These are phyloP conservation scores for Backusella tarrabulga DNA, from an alignment of 192 early-diverging fungal genomes.

Conservation along the genomic window DNA sequence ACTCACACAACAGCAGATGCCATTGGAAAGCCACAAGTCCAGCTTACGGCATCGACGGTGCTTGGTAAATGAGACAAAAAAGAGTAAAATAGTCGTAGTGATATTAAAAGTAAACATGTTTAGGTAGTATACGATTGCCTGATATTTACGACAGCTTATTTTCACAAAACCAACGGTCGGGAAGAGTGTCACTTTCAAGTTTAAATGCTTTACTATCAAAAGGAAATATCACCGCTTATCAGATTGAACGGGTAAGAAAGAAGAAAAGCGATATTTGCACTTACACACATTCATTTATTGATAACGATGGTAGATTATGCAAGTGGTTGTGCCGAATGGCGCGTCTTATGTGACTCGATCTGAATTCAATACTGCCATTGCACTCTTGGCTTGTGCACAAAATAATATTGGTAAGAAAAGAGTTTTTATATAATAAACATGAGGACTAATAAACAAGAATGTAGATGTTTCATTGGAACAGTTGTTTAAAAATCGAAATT, in stretches of 20 bases:
- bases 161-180: slow-evolving; percentile 36
- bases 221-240: slow-evolving; percentile 38
- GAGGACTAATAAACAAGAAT: background rate
- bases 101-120: background rate
- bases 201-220: slow-evolving; percentile 42
- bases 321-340: slow-evolving; percentile 47
- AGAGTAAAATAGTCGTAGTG: too few species aligned
- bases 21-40: background rate
- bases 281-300: too few species aligned
- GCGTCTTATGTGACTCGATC: slow-evolving; percentile 52
- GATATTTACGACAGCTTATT: slow-evolving; percentile 45
- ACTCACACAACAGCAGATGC: background rate
- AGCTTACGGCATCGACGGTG: background rate
- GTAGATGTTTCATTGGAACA: slow-evolving; percentile 60
- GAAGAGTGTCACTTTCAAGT: slow-evolving; percentile 44
- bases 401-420: slow-evolving; percentile 63
- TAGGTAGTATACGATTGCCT: slow-evolving; percentile 48
- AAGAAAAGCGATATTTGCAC: too few species aligned
- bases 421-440: background rate
- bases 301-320: slow-evolving; percentile 40
- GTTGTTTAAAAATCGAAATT: slow-evolving; percentile 57
- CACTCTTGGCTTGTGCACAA: slow-evolving; percentile 68
- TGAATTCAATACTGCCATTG: slow-evolving; percentile 73
- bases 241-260: slow-evolving; percentile 45
- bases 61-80: background rate